These are phyloP conservation scores for Fraxinus xanthoxyloides DNA, from an alignment of 305 asterid genomes.

Conservation along the genomic window DNA sequence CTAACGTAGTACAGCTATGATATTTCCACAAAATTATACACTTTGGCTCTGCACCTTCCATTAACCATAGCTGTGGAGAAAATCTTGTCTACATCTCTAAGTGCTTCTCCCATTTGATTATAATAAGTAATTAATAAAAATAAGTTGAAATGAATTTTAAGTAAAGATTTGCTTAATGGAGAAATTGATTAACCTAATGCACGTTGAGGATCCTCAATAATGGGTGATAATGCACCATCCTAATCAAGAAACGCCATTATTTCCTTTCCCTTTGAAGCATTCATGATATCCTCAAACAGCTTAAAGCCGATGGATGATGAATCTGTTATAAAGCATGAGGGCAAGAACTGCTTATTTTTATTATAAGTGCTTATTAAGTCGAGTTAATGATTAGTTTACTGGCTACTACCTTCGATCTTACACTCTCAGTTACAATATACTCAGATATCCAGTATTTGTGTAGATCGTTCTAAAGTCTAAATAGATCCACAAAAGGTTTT, in stretches of 20 bases:
- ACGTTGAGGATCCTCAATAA: constrained; percentile 56
- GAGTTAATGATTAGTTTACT: too few species aligned
- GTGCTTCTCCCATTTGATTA: constrained; percentile 73
- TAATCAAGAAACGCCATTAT: constrained; percentile 75
- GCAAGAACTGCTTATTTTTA: not conserved
- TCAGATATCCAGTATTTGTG: too few species aligned
- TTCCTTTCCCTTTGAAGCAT: constrained; percentile 62
- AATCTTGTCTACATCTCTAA: constrained; percentile 53
- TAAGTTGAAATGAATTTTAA: not conserved
- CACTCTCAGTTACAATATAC: too few species aligned
- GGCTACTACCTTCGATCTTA: too few species aligned
- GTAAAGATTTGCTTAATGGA: not conserved
- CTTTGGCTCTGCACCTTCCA: constrained; percentile 84
- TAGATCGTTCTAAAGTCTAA: too few species aligned
- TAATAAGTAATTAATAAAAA: not conserved
- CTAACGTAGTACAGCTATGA: constrained; percentile 48
- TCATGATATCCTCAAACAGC: constrained; percentile 58
- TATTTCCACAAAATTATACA: constrained; percentile 59
- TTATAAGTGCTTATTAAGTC: not conserved
- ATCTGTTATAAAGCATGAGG: constrained; percentile 29
- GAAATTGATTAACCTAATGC: constrained; percentile 53
- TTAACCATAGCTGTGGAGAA: constrained; percentile 86
- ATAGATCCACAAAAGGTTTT: too few species aligned
- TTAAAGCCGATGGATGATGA: constrained; percentile 72
- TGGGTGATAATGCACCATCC: constrained; percentile 88